phyloP scores from a whole-genome alignment of 768 basidiomycete species.

The Calocybe gangraenosa region DNA sequence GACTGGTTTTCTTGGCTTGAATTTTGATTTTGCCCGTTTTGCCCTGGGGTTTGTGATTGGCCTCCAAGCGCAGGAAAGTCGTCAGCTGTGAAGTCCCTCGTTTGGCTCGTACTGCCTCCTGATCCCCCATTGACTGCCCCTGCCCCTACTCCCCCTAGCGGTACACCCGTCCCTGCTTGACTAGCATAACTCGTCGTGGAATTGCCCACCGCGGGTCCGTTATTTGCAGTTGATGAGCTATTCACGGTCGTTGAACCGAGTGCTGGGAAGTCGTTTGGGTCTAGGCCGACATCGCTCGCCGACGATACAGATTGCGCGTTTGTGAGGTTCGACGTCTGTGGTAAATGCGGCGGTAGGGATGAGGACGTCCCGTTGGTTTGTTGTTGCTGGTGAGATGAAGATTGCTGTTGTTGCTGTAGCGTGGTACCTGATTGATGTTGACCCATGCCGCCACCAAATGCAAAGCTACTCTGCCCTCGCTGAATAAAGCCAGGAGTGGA shows the following conservation, averaged over 20 bases:
- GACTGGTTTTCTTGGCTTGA: conserved; percentile 36
- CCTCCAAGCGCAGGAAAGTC: conserved; percentile 88
- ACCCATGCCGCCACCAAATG: conserved; percentile 56
- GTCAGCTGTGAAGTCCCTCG: conserved; percentile 77
- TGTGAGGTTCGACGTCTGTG: conserved; percentile 46
- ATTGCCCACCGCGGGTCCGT: conserved; percentile 27
- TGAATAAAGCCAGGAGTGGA: conserved; percentile 61
- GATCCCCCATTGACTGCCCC: conserved; percentile 31
- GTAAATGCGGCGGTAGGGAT: conserved; percentile 51
- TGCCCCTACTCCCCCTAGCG: conserved; percentile 36
- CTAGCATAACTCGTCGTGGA: conserved; percentile 73
- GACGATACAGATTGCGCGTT: conserved; percentile 61
- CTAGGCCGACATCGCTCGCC: conserved; percentile 71
- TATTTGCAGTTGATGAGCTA: conserved; percentile 34
- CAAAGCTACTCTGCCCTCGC: conserved; percentile 59
- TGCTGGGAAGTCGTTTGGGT: conserved; percentile 87
- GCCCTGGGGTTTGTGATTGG: conserved; percentile 40
- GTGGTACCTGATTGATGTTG: conserved; percentile 43
- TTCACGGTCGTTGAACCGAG: conserved; percentile 61
- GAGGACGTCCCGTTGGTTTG: conserved; percentile 50
- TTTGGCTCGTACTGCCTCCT: conserved; percentile 33
- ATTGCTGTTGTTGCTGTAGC: conserved; percentile 37
- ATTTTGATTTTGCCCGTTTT: conserved; percentile 30
- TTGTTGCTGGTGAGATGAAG: conserved; percentile 47
- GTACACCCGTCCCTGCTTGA: conserved; percentile 69